Conservation (phyloP, 2,329 filamentous ascomycete species). For the Penicillium hesseltinei region DNA sequence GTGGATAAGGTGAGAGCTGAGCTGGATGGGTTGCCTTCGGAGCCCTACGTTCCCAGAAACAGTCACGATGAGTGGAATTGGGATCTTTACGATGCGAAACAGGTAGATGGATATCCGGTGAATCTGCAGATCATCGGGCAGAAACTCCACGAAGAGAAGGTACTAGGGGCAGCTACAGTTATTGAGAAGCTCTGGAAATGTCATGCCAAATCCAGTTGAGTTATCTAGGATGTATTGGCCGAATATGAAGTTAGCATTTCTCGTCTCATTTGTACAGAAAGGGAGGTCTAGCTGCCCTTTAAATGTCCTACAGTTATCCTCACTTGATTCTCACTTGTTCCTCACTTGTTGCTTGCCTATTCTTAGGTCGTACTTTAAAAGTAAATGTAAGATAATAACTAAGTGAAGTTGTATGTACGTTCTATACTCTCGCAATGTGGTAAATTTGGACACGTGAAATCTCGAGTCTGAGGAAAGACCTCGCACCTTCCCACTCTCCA, state of each 20-base stretch:
- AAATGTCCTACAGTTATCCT: too few relatives aligned
- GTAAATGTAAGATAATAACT: too few relatives aligned
- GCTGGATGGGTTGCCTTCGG: conserved; percentile 39
- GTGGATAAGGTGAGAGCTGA: conserved; percentile 48
- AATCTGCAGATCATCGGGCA: conserved; percentile 54
- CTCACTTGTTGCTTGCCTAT: too few relatives aligned
- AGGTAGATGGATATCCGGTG: conserved; percentile 49
- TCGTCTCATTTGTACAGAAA: too few relatives aligned
- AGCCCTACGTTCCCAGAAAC: conserved; percentile 49
- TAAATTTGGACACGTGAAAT: too few relatives aligned
- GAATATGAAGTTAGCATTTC: background rate
- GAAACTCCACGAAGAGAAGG: conserved; percentile 56
- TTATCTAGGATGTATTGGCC: background rate
- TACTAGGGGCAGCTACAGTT: conserved; percentile 45
- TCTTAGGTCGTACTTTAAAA: too few relatives aligned
- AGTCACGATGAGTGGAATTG: conserved; percentile 54
- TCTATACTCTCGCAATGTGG: too few relatives aligned
- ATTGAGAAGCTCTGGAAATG: conserved; percentile 30
- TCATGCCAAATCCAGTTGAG: background rate
- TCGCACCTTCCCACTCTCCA: too few relatives aligned
- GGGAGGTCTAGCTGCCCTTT: too few relatives aligned
- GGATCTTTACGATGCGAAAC: conserved; percentile 46
- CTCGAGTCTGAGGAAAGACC: too few relatives aligned
- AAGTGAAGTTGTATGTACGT: too few relatives aligned
- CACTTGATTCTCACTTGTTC: too few relatives aligned